Evolutionary conservation across 2,329 filamentous ascomycete species (phyloP).

Genomic region (Trichoderma atrobrunneum): DNA sequence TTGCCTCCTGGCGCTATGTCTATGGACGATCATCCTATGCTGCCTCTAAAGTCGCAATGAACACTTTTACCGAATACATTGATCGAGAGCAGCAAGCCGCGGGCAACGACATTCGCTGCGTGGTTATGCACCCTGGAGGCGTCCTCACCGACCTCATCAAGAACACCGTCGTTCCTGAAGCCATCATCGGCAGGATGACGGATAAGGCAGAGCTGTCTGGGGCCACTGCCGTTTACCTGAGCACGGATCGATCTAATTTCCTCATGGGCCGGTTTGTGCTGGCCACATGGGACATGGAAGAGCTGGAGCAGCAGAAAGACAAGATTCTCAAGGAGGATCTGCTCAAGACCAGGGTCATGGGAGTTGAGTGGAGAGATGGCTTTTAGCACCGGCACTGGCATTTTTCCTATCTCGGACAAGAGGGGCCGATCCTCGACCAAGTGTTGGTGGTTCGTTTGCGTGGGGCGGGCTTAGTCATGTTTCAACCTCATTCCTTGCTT

Average conservation of each 20-base stretch:
- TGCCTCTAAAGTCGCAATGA: background rate
- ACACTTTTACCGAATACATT: background rate
- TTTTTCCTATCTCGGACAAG: background rate
- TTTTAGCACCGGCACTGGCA: background rate
- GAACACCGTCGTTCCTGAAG: background rate
- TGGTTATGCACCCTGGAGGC: background rate
- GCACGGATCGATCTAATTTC: background rate
- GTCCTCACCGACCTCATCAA: background rate
- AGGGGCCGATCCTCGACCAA: background rate
- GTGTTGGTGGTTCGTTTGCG: background rate
- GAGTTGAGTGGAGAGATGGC: background rate
- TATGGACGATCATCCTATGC: background rate
- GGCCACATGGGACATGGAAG: background rate
- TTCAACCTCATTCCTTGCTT: conserved; percentile 13
- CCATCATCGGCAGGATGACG: background rate
- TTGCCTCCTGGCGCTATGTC: conserved; percentile 1
- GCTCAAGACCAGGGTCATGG: background rate
- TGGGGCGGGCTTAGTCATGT: conserved; percentile 8
- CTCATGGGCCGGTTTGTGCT: background rate
- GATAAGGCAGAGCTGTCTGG: background rate
- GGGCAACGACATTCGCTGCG: background rate
- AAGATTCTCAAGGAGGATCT: background rate
- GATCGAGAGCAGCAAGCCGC: background rate
- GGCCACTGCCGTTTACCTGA: background rate
- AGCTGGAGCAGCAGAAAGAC: background rate